Base-by-base conservation (phyloP, 225 moss, liverwort and hornwort genomes). In the Thuidium tamariscinum region DNA sequence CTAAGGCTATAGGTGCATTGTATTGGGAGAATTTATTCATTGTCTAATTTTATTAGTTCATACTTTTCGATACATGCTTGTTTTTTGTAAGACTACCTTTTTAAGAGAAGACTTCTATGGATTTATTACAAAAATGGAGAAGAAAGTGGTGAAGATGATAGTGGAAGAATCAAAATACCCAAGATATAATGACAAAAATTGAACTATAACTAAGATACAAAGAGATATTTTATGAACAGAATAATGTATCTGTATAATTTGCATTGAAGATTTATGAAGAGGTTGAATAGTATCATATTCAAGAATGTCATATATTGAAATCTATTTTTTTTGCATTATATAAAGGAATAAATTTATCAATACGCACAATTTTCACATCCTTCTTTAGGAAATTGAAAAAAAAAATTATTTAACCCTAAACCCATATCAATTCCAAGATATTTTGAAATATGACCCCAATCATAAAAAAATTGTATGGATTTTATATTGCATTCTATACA, bases 1-100 rank as follows among this genome's bases (percentile, higher is more conserved):
- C 1, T 0, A 17, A 71, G 17, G 2, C 3, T 0, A 1, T 0
- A 17, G 0, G 17, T 29, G 10, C 17, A 17, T 64, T 18, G 34
- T 34, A 1, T 29, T 5, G 4, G 9, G 2, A 34, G 1, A 4
- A 34, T 64, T 63, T 64, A 18, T 64, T 34, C 9, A 34, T 4
- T 8, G 4, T 16, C 0, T n/a, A 19, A 66, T 11, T 36, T 20
- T n/a, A 36, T 6, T 5, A 36, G 3, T 6, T 2, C 2, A 21
- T 37, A 36, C 36, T 22, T 66, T 36, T 11, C 2, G 0, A 66
- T 66, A 66, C 21, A 36, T 36, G 3, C 8, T 36, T 36, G 27
- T 36, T 36, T n/a, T 3, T 36, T 63, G 3, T 36, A 1, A 66
- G 21, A 5, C 20, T 3, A 20, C 3, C 3, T 1, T 66, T 36